phyloP scores from a whole-genome alignment of 2,329 filamentous ascomycete genomes.

The Stemphylium vesicarium region DNA sequence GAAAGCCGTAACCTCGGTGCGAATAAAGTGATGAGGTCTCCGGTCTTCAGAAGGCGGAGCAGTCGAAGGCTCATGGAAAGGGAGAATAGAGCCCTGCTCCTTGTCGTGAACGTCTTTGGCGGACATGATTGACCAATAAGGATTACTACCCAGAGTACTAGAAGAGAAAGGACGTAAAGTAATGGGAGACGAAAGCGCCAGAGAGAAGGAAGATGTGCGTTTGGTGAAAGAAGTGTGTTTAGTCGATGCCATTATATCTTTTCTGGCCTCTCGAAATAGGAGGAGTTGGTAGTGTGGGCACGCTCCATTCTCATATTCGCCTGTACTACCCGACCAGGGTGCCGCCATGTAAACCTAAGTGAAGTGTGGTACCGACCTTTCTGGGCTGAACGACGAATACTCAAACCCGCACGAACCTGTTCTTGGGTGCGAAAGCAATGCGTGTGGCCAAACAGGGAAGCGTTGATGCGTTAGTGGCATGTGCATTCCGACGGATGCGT shows the following conservation, averaged over 20 bases:
- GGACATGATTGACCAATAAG: constrained; percentile 13
- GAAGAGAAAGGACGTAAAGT: constrained; percentile 4
- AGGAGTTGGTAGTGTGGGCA: background rate
- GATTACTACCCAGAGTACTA: background rate
- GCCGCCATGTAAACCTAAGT: background rate
- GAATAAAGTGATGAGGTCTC: constrained; percentile 10
- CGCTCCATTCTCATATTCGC: constrained; percentile 5
- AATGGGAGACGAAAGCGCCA: background rate
- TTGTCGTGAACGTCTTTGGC: constrained; percentile 10
- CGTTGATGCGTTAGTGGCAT: background rate
- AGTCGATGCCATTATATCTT: constrained; percentile 8
- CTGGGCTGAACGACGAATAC: background rate
- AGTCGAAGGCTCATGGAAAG: constrained; percentile 22
- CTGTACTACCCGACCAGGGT: background rate
- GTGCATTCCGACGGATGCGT: constrained; percentile 3
- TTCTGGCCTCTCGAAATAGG: background rate
- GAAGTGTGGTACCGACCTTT: background rate
- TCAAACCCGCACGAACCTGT: background rate
- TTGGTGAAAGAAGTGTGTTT: background rate
- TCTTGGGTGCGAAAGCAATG: background rate
- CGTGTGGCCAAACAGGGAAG: background rate
- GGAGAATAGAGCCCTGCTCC: constrained; percentile 8
- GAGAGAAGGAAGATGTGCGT: background rate
- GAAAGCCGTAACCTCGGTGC: constrained; percentile 31
- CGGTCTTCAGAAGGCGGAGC: constrained; percentile 10